Percentiles rank a stretch among this genome's conserved stretches.
Conservation (phyloP, 345 rosid species). For the Hypericum androsaemum region DNA sequence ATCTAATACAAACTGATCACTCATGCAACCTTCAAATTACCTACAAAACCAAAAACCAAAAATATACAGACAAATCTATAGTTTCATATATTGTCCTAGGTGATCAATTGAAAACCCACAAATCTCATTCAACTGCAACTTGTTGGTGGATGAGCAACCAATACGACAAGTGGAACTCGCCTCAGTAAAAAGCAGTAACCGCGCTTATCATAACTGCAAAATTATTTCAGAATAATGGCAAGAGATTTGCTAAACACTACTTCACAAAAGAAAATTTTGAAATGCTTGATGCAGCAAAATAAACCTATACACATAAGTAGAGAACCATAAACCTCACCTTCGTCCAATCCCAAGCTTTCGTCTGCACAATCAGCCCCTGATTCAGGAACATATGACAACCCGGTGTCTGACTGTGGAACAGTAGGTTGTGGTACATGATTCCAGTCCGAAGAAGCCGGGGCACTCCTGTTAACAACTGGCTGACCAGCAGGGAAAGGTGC, state of each 20-base stretch:
- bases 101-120: too few species aligned
- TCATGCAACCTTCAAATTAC: conserved; percentile 1
- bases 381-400: conserved; percentile 34
- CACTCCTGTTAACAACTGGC: conserved; percentile 32
- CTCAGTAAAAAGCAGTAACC: background rate
- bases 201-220: background rate
- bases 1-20: too few species aligned
- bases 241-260: too few species aligned
- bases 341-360: conserved; percentile 33
- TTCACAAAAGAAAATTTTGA: background rate
- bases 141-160: too few species aligned
- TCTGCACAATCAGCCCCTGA: conserved; percentile 23
- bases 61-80: too few species aligned
- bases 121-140: background rate
- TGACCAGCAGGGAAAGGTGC: conserved; percentile 43
- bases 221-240: too few species aligned
- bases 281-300: background rate
- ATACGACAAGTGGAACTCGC: too few species aligned
- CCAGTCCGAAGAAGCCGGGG: conserved; percentile 57
- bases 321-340: conserved; percentile 32
- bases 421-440: conserved; percentile 29
- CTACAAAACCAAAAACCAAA: background rate
- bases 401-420: conserved; percentile 44
- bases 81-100: too few species aligned
- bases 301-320: background rate